These are phyloP conservation scores for Colletotrichum nymphaeae DNA, from an alignment of 2,329 filamentous ascomycete genomes.

Conservation along the genomic window DNA sequence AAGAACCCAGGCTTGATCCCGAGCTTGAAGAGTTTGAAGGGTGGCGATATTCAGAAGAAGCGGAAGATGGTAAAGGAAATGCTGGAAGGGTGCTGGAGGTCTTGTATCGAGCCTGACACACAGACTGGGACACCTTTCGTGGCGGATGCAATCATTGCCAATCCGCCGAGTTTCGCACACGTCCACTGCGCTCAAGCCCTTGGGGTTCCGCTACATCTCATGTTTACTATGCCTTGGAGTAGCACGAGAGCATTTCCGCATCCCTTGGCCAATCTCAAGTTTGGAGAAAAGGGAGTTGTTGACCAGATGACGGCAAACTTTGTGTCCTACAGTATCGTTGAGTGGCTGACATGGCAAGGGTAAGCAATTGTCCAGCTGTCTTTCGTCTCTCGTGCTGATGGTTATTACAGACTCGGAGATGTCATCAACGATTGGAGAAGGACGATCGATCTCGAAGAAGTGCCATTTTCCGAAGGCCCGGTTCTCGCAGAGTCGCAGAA, in stretches of 20 bases:
- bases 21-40: slow-evolving; percentile 40
- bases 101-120: slow-evolving; percentile 38
- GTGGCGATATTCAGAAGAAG: slow-evolving; percentile 42
- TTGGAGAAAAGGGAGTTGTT: slow-evolving; percentile 60
- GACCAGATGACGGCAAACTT: slow-evolving; percentile 73
- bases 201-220: slow-evolving; percentile 57
- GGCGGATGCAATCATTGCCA: slow-evolving; percentile 62
- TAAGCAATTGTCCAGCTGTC: not conserved
- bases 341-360: slow-evolving; percentile 84
- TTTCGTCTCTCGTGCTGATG: not conserved
- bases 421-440: slow-evolving; percentile 80
- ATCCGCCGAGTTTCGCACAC: slow-evolving; percentile 61
- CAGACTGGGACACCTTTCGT: slow-evolving; percentile 51
- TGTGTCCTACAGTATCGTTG: slow-evolving; percentile 77
- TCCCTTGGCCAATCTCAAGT: slow-evolving; percentile 77
- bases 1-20: slow-evolving; percentile 44
- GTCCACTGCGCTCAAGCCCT: slow-evolving; percentile 59
- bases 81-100: slow-evolving; percentile 41
- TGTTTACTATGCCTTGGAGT: slow-evolving; percentile 78
- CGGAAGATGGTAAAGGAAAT: slow-evolving; percentile 41
- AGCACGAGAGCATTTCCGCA: slow-evolving; percentile 80
- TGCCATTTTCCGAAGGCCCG: slow-evolving; percentile 78
- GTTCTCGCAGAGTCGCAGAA: slow-evolving; percentile 74
- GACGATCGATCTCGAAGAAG: slow-evolving; percentile 72
- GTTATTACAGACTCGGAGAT: slow-evolving; percentile 66